Percentiles rank a stretch among this genome's conserved stretches.
Conservation (phyloP, 2,329 filamentous ascomycete genomes). For the Elsinoe australis region DNA sequence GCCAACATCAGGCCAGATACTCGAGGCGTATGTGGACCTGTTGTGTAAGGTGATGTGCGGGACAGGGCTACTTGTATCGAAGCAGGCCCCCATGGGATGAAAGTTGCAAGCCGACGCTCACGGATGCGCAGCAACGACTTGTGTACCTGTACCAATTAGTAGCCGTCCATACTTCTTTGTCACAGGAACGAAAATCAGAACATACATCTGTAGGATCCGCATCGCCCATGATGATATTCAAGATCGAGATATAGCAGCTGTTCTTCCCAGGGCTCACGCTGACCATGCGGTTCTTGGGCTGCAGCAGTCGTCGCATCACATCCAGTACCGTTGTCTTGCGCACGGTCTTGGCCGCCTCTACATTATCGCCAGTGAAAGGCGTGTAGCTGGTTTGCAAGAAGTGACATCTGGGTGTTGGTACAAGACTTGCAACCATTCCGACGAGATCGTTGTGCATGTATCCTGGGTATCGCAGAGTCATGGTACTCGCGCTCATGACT, state of each 20-base stretch:
- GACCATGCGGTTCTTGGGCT: slow-evolving; percentile 99
- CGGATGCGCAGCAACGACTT: slow-evolving; percentile 95
- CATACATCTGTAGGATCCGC: slow-evolving; percentile 85
- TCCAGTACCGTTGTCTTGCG: slow-evolving; percentile 96
- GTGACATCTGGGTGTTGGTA: slow-evolving; percentile 92
- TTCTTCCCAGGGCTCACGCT: slow-evolving; percentile 91
- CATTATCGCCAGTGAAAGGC: slow-evolving; percentile 90
- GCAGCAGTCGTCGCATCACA: slow-evolving; percentile 89
- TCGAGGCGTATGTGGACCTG: slow-evolving; percentile 79
- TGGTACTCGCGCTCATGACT: slow-evolving; percentile 97
- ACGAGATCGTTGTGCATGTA: slow-evolving; percentile 99
- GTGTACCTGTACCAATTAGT: slow-evolving; percentile 56
- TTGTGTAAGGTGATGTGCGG: slow-evolving; percentile 91
- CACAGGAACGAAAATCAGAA: no score
- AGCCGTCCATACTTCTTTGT: no score
- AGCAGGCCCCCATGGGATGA: slow-evolving; percentile 96
- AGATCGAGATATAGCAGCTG: slow-evolving; percentile 97
- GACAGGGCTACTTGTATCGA: slow-evolving; percentile 96
- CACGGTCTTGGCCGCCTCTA: slow-evolving; percentile 94
- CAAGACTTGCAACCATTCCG: slow-evolving; percentile 90
- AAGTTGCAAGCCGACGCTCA: slow-evolving; percentile 85
- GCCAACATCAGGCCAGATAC: slow-evolving; percentile 96
- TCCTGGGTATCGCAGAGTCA: slow-evolving; percentile 89
- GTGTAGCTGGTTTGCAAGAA: slow-evolving; percentile 99
- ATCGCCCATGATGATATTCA: slow-evolving; percentile 98